Percentiles rank a stretch among this genome's conserved stretches.
Conservation (phyloP, 306 rosid species). For the Morella rubra region DNA sequence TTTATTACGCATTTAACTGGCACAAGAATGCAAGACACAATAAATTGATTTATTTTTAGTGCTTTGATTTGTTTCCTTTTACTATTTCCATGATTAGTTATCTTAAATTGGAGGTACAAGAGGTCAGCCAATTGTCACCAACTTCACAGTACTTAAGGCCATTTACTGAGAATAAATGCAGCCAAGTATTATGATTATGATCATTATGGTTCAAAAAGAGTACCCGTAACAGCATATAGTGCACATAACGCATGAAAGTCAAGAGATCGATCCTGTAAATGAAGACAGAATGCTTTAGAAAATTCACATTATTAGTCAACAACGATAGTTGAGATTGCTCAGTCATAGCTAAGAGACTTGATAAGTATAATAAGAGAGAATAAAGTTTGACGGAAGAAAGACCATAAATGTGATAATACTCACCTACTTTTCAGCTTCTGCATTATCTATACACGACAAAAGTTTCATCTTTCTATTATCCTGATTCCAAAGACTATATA, state of each 20-base stretch:
- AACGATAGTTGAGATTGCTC: neutral
- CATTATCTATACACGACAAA: neutral
- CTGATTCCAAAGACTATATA: neutral
- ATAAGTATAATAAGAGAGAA: neutral
- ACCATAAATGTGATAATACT: neutral
- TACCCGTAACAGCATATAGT: constrained; percentile 93
- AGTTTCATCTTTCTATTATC: neutral
- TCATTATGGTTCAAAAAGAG: constrained; percentile 38
- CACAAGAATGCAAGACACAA: neutral
- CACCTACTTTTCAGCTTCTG: neutral
- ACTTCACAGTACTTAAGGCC: neutral
- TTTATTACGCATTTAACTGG: neutral
- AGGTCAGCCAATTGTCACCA: constrained; percentile 1
- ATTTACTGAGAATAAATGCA: constrained; percentile 12
- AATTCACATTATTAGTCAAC: constrained; percentile 26
- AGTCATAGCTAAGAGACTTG: neutral
- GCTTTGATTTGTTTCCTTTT: neutral
- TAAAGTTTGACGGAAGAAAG: neutral
- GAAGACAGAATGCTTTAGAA: constrained; percentile 39
- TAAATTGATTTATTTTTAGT: constrained; percentile 18
- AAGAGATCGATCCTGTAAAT: constrained; percentile 93
- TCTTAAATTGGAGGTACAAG: neutral
- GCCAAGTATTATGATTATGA: constrained; percentile 16
- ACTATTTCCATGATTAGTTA: constrained; percentile 4
- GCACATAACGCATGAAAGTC: constrained; percentile 98